phyloP scores from a whole-genome alignment of 164 flowering plant genomes.

The Euptelea pleiosperma region DNA sequence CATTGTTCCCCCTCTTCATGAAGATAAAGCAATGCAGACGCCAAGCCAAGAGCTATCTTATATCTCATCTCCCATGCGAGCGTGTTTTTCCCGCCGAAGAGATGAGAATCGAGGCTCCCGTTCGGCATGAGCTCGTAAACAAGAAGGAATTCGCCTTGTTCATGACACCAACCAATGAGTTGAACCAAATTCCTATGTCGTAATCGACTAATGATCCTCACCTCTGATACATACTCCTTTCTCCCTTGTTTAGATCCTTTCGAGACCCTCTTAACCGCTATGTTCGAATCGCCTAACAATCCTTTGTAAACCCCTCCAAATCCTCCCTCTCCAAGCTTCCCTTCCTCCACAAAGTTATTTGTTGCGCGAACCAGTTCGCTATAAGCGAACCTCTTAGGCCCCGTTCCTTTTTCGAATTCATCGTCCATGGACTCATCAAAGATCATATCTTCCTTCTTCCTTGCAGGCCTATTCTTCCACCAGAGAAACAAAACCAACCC shows the following conservation, averaged over 20 bases:
- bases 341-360: slow-evolving; percentile 23
- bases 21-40: too few relatives aligned
- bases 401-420: too few relatives aligned
- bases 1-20: slow-evolving; percentile 49
- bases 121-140: too few relatives aligned
- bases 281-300: too few relatives aligned
- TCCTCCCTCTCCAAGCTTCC: too few relatives aligned
- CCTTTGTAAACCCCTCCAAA: too few relatives aligned
- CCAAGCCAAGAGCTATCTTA: too few relatives aligned
- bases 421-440: slow-evolving; percentile 16
- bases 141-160: too few relatives aligned
- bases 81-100: slow-evolving; percentile 19
- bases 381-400: slow-evolving; percentile 27
- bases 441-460: slow-evolving; percentile 1
- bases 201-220: slow-evolving; percentile 36
- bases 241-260: too few relatives aligned
- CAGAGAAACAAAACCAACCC: slow-evolving; percentile 4
- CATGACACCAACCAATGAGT: slow-evolving; percentile 47
- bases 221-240: slow-evolving; percentile 39
- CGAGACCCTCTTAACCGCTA: too few relatives aligned
- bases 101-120: slow-evolving; percentile 39
- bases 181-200: slow-evolving; percentile 41
- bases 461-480: slow-evolving; percentile 2
- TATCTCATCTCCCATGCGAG: slow-evolving; percentile 28
- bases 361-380: slow-evolving; percentile 22